Conservation (phyloP, 371 early-diverging fungal genomes). For the Mortierella sp. region DNA sequence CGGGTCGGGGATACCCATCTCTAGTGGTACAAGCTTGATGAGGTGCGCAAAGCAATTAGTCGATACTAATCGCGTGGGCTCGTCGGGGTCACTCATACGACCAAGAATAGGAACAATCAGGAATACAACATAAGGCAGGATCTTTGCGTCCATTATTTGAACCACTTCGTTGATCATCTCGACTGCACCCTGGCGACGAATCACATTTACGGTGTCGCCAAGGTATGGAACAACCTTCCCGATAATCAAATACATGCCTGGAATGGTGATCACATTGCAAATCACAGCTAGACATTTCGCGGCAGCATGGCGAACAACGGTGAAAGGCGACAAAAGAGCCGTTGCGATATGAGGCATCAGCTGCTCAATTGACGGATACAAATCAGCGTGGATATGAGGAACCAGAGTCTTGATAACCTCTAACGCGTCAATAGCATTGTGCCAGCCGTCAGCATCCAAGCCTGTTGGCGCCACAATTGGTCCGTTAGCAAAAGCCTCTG, state of each 20-base stretch:
- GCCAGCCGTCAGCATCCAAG: conserved; percentile 63
- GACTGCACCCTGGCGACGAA: conserved; percentile 89
- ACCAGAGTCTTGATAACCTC: conserved; percentile 78
- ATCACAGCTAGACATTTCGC: conserved; percentile 85
- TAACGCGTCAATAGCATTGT: conserved; percentile 85
- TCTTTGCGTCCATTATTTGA: conserved; percentile 76
- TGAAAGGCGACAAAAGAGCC: conserved; percentile 76
- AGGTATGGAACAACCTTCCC: conserved; percentile 83
- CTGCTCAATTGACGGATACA: conserved; percentile 58
- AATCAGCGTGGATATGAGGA: conserved; percentile 68
- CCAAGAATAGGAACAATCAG: conserved; percentile 96
- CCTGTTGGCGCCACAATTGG: conserved; percentile 34
- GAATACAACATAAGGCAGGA: conserved; percentile 95
- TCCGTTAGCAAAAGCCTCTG: conserved; percentile 41
- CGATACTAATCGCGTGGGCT: conserved; percentile 86
- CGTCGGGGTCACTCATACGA: conserved; percentile 97
- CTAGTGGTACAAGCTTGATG: conserved; percentile 94
- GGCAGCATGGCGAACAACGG: conserved; percentile 86
- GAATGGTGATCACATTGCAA: conserved; percentile 73
- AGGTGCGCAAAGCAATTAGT: conserved; percentile 95
- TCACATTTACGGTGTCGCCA: conserved; percentile 75
- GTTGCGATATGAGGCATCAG: conserved; percentile 76
- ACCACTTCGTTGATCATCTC: conserved; percentile 81
- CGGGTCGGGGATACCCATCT: conserved; percentile 92
- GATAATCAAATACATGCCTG: conserved; percentile 86